Conservation (phyloP, 179 eudicot species). For the Drosera spatulata region DNA sequence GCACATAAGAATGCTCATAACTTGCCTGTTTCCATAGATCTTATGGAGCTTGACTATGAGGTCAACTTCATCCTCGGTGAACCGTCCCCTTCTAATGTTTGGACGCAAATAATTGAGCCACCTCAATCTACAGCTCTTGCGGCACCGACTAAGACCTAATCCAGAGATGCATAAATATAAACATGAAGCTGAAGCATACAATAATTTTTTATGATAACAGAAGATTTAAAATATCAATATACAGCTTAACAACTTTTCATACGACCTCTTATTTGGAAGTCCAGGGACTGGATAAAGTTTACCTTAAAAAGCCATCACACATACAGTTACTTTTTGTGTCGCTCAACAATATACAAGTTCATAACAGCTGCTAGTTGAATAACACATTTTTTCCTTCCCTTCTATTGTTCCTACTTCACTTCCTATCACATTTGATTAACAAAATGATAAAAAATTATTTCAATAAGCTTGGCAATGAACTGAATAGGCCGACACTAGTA, state of each 20-base stretch:
- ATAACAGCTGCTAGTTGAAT: too few relatives aligned
- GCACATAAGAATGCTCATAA: neutral
- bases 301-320: too few relatives aligned
- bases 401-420: too few relatives aligned
- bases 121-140: slow-evolving; percentile 22
- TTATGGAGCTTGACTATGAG: slow-evolving; percentile 20
- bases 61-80: slow-evolving; percentile 20
- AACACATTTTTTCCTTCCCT: too few relatives aligned
- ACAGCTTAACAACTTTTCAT: neutral
- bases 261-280: too few relatives aligned
- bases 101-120: slow-evolving; percentile 25
- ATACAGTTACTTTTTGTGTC: too few relatives aligned
- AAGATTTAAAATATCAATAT: neutral
- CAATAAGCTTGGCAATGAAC: too few relatives aligned
- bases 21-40: slow-evolving; percentile 17
- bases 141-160: slow-evolving; percentile 20
- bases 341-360: too few relatives aligned
- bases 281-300: too few relatives aligned
- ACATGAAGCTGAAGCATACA: neutral
- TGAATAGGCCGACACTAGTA: too few relatives aligned
- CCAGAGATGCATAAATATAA: neutral
- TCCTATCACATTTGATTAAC: too few relatives aligned
- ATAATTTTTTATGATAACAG: neutral
- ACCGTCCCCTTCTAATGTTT: slow-evolving; percentile 19
- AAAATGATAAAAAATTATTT: too few relatives aligned